These are phyloP conservation scores for Suhomyces vadensis DNA, from an alignment of 805 yeast species.

Conservation along the genomic window DNA sequence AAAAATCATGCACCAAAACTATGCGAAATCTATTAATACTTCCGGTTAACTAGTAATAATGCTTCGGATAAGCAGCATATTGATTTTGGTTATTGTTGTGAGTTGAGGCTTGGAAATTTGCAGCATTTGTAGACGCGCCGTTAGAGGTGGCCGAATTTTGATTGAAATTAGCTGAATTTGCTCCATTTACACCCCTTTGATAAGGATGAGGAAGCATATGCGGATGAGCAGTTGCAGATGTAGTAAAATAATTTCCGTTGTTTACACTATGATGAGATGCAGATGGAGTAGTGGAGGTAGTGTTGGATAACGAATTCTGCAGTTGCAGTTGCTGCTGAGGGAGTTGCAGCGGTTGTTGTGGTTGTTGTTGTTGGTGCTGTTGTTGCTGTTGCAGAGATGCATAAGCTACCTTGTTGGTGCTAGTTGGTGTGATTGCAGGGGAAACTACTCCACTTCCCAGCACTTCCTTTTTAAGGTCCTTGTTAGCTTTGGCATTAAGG, in stretches of 20 bases:
- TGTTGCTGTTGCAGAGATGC: conserved; percentile 1
- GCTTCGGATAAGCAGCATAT: conserved; percentile 12
- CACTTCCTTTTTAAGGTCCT: conserved; percentile 8
- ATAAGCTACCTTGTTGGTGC: background rate
- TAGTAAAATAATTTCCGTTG: conserved; percentile 7
- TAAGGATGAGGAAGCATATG: conserved; percentile 15
- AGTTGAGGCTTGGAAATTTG: background rate
- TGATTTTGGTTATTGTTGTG: conserved; percentile 1
- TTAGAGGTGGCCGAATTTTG: conserved; percentile 3
- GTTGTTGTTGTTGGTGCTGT: conserved; percentile 6
- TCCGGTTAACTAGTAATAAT: conserved; percentile 9
- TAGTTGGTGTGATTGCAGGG: background rate
- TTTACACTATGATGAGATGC: background rate
- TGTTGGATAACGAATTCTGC: background rate
- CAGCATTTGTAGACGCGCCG: background rate
- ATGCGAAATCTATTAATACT: background rate
- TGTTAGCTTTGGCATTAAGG: conserved; percentile 7
- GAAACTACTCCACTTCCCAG: conserved; percentile 4
- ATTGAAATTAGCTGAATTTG: background rate
- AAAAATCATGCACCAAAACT: background rate
- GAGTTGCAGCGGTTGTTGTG: conserved; percentile 6
- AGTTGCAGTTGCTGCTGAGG: conserved; percentile 11
- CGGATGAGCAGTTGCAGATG: conserved; percentile 6
- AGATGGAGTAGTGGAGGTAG: conserved; percentile 2
- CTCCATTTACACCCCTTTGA: conserved; percentile 5